phyloP scores from a whole-genome alignment of 768 basidiomycete genomes.

The Kwoniella sp. region DNA sequence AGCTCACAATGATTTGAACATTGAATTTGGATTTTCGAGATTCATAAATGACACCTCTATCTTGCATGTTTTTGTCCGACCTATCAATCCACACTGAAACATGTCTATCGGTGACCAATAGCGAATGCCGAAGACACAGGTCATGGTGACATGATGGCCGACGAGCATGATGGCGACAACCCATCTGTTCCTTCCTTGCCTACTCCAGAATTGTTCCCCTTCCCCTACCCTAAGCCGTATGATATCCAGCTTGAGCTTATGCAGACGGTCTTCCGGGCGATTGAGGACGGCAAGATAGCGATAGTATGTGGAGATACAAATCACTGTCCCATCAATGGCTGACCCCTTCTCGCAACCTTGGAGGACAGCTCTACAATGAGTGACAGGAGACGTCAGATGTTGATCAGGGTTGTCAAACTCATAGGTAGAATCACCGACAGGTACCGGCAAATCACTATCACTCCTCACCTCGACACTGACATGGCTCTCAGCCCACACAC shows the following conservation, averaged over 20 bases:
- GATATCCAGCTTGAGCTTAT: slow-evolving; percentile 82
- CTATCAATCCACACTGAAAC: too few species aligned
- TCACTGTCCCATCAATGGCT: too few species aligned
- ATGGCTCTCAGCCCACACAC: slow-evolving; percentile 45
- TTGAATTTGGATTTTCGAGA: too few species aligned
- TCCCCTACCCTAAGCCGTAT: slow-evolving; percentile 83
- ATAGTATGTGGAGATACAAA: slow-evolving; percentile 62
- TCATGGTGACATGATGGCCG: not conserved
- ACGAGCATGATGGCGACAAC: not conserved
- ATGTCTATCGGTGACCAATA: too few species aligned
- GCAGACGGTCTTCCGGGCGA: slow-evolving; percentile 77
- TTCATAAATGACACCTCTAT: too few species aligned
- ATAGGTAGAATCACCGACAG: slow-evolving; percentile 55
- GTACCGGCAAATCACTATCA: slow-evolving; percentile 53
- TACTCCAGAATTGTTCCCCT: slow-evolving; percentile 72
- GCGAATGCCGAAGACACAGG: too few species aligned
- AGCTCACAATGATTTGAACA: too few species aligned
- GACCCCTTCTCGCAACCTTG: too few species aligned
- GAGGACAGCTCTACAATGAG: too few species aligned
- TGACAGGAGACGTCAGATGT: too few species aligned
- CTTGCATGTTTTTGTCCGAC: too few species aligned
- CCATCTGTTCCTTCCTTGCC: slow-evolving; percentile 56
- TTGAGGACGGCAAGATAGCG: slow-evolving; percentile 71
- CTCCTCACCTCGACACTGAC: slow-evolving; percentile 52
- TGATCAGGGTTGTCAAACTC: too few species aligned